Percentiles rank a stretch among this genome's conserved stretches.
phyloP scores from a whole-genome alignment of 2,329 filamentous ascomycete species.

The Fonsecaea monophora region DNA sequence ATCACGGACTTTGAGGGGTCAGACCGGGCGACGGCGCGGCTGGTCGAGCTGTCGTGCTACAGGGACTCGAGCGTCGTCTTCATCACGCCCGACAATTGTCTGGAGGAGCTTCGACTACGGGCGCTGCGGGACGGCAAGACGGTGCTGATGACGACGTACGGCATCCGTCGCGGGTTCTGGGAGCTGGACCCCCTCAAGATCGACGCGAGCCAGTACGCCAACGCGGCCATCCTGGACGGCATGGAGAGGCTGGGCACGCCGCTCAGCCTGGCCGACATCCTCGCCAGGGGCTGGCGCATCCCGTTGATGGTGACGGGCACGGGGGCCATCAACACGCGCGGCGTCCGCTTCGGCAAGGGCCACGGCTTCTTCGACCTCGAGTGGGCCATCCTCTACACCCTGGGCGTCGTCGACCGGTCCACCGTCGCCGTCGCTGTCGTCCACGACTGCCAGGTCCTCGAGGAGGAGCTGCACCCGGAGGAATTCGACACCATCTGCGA shows the following conservation, averaged over 20 bases:
- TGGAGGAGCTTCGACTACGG: constrained; percentile 49
- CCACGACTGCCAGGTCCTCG: constrained; percentile 53
- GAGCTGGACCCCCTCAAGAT: constrained; percentile 49
- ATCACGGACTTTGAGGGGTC: constrained; percentile 53
- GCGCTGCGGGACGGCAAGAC: constrained; percentile 51
- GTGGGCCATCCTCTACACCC: constrained; percentile 50
- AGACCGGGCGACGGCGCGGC: constrained; percentile 42
- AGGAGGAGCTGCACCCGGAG: constrained; percentile 46
- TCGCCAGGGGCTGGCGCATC: constrained; percentile 40
- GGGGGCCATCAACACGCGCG: constrained; percentile 48
- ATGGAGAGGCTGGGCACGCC: constrained; percentile 51
- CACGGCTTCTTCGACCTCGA: constrained; percentile 53
- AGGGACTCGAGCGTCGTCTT: constrained; percentile 45
- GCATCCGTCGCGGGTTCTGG: constrained; percentile 52
- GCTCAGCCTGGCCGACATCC: constrained; percentile 47
- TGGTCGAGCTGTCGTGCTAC: constrained; percentile 47
- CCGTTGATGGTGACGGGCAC: constrained; percentile 52
- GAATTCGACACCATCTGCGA: constrained; percentile 53
- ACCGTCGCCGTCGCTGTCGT: constrained; percentile 47
- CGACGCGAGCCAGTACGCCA: constrained; percentile 13
- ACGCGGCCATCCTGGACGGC: constrained; percentile 49
- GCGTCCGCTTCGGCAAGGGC: constrained; percentile 51
- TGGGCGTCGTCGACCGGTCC: constrained; percentile 42
- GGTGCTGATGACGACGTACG: constrained; percentile 53
- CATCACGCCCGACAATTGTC: constrained; percentile 54